phyloP scores from a whole-genome alignment of 352 stramenopile genomes.

The Pythium pyrilobum region DNA sequence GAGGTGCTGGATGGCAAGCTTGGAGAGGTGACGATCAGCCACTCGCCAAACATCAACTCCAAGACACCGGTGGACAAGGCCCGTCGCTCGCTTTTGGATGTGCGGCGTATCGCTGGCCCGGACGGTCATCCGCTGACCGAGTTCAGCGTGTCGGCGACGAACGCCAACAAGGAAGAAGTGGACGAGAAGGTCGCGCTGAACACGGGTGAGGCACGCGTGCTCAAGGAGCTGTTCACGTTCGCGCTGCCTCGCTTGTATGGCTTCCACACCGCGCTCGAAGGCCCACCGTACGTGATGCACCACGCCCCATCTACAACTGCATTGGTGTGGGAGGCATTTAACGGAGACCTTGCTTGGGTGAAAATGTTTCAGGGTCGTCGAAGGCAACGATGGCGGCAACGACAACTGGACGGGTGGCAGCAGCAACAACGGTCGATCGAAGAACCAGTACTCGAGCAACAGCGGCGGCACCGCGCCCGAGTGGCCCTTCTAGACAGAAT shows the following conservation, averaged over 20 bases:
- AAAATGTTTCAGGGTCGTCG: conserved; percentile 43
- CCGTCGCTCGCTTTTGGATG: conserved; percentile 35
- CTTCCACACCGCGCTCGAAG: conserved; percentile 75
- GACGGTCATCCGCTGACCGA: conserved; percentile 51
- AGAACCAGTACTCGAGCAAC: conserved; percentile 2
- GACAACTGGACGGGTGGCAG: conserved; percentile 20
- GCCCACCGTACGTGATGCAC: conserved; percentile 60
- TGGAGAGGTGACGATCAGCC: conserved; percentile 55
- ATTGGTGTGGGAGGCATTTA: no score
- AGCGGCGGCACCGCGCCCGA: conserved; percentile 36
- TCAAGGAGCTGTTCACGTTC: conserved; percentile 70
- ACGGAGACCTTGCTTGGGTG: background rate
- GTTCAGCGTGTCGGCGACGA: conserved; percentile 35
- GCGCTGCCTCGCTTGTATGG: conserved; percentile 70
- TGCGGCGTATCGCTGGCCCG: conserved; percentile 28
- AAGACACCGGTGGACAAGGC: conserved; percentile 42
- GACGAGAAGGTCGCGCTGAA: conserved; percentile 47
- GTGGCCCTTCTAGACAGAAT: conserved; percentile 57
- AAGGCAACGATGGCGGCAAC: conserved; percentile 30
- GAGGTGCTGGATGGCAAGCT: conserved; percentile 70
- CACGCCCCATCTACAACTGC: no score
- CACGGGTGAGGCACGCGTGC: conserved; percentile 52
- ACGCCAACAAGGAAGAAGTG: conserved; percentile 42
- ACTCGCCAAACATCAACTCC: conserved; percentile 80
- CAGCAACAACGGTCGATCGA: conserved; percentile 11